Conservation (phyloP, 192 early-diverging fungal genomes). For the Coemansia guatemalensis region DNA sequence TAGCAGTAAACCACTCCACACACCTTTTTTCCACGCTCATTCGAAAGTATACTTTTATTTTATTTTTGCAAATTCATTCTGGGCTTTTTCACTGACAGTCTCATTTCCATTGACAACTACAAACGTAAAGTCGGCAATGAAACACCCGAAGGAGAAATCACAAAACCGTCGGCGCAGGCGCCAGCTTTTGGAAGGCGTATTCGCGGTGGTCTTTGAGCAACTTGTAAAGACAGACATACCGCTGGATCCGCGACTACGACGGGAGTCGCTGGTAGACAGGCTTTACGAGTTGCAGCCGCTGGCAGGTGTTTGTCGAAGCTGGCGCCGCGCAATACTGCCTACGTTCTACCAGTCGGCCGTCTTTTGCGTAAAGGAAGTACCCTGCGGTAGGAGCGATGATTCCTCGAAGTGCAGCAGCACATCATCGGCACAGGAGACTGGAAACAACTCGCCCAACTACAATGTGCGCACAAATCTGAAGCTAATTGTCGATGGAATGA, state of each 20-base stretch:
- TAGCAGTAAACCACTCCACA: too few relatives aligned
- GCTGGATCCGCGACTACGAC: not conserved
- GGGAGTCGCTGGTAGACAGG: conserved; percentile 10
- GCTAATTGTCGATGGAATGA: conserved; percentile 22
- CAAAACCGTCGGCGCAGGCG: not conserved
- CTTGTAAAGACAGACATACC: conserved; percentile 5
- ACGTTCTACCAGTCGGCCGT: conserved; percentile 34
- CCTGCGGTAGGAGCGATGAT: not conserved
- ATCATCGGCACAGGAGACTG: not conserved
- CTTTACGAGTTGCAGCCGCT: conserved; percentile 33
- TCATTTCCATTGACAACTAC: too few relatives aligned
- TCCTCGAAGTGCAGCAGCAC: not conserved
- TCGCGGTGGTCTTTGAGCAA: conserved; percentile 23
- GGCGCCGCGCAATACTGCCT: conserved; percentile 31
- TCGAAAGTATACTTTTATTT: too few relatives aligned
- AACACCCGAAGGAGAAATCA: not conserved
- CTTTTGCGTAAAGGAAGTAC: conserved; percentile 20
- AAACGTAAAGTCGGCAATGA: conserved; percentile 45
- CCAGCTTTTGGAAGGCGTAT: conserved; percentile 8
- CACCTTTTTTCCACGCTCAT: too few relatives aligned
- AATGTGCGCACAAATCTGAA: conserved; percentile 15
- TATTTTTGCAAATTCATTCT: too few relatives aligned
- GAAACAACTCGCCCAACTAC: not conserved
- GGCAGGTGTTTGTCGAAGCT: conserved; percentile 29
- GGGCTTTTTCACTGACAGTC: too few relatives aligned